Evolutionary conservation across 768 basidiomycete genomes (phyloP).

Genomic region (Basidioascus undulatus): DNA sequence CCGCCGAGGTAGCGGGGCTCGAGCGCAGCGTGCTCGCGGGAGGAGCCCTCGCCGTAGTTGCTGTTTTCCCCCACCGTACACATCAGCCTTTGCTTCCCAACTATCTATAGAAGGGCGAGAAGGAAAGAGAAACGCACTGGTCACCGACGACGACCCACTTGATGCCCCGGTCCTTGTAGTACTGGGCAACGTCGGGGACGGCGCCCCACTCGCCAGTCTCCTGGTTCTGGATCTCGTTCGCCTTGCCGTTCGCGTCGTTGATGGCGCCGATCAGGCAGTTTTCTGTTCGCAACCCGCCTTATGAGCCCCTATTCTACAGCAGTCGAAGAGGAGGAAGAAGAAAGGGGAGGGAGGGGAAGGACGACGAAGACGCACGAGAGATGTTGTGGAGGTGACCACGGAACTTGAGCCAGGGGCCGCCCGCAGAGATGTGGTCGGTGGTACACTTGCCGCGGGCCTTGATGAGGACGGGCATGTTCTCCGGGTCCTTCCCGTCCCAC

Average conservation of each 20-base stretch:
- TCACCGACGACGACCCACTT: conserved; percentile 92
- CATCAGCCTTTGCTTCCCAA: neutral
- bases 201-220: conserved; percentile 59
- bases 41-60: conserved; percentile 96
- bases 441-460: conserved; percentile 96
- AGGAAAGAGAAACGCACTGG: conserved; percentile 8
- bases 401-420: conserved; percentile 98
- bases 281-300: conserved; percentile 25
- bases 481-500: conserved; percentile 82
- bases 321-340: neutral
- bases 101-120: neutral
- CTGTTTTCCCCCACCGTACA: conserved; percentile 24
- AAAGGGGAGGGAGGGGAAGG: neutral
- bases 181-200: conserved; percentile 62
- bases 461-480: conserved; percentile 77
- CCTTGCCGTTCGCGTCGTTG: conserved; percentile 81
- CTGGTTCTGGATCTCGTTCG: conserved; percentile 81
- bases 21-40: conserved; percentile 90
- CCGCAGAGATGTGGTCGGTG: conserved; percentile 42
- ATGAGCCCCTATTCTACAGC: neutral
- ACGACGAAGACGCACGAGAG: conserved; percentile 35
- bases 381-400: conserved; percentile 97
- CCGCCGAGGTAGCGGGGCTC: conserved; percentile 90
- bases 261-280: conserved; percentile 97
- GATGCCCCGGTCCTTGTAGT: conserved; percentile 64